Conservation (phyloP, 352 stramenopile species). For the Peronosclerospora sorghi region DNA sequence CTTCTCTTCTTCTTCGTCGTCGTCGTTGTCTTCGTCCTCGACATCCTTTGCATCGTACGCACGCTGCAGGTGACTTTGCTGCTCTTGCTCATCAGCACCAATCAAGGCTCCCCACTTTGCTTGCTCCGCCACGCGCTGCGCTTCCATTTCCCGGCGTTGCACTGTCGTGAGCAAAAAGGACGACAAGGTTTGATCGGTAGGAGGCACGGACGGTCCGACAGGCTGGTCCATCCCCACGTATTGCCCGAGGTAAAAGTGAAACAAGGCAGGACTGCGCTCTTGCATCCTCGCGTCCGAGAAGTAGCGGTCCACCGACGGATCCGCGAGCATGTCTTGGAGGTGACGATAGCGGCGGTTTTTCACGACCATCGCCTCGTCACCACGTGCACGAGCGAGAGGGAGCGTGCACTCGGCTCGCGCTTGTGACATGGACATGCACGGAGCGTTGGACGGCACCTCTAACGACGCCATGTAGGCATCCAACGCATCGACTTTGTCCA, state of each 20-base stretch:
- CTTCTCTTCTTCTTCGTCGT: constrained; percentile 36
- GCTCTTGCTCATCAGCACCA: constrained; percentile 26
- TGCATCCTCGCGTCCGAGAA: constrained; percentile 81
- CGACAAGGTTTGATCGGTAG: constrained; percentile 25
- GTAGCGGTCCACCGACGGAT: constrained; percentile 30
- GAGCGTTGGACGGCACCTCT: constrained; percentile 11
- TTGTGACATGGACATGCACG: constrained; percentile 4
- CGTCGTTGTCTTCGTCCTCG: constrained; percentile 38
- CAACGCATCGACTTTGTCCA: constrained; percentile 40
- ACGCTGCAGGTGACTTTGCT: constrained; percentile 17
- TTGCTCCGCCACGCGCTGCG: constrained; percentile 47
- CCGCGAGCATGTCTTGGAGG: constrained; percentile 50
- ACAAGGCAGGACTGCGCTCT: constrained; percentile 66
- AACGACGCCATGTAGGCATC: constrained; percentile 76
- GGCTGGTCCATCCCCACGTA: constrained; percentile 25
- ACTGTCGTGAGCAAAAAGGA: constrained; percentile 60
- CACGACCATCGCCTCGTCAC: constrained; percentile 11
- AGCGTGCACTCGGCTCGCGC: constrained; percentile 3
- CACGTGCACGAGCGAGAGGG: background rate
- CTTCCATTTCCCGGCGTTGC: constrained; percentile 60
- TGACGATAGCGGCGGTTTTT: constrained; percentile 69
- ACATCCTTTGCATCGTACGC: constrained; percentile 26
- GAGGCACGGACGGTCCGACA: background rate
- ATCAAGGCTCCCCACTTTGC: constrained; percentile 38
- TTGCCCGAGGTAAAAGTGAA: constrained; percentile 73